Conservation (phyloP, 768 basidiomycete species). For the Russula lepida region DNA sequence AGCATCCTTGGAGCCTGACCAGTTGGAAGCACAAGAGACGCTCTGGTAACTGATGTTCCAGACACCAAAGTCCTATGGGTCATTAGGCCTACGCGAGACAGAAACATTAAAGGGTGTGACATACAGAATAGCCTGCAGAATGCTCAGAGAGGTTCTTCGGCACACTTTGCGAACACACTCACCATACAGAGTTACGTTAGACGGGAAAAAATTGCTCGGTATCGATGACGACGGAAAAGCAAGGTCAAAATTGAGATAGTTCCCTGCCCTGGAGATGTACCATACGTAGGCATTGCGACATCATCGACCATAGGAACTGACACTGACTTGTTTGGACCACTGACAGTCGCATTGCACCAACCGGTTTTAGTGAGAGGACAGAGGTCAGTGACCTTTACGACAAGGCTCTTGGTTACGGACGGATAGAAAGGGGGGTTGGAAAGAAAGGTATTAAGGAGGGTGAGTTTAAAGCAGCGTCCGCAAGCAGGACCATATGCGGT, state of each 20-base stretch:
- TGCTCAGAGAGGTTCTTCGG: neutral
- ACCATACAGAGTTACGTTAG: constrained; percentile 59
- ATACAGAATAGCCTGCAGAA: constrained; percentile 33
- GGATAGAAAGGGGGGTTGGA: constrained; percentile 66
- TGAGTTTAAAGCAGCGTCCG: constrained; percentile 73
- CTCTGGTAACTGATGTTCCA: constrained; percentile 73
- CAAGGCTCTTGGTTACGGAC: constrained; percentile 46
- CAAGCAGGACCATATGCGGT: constrained; percentile 64
- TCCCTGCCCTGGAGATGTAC: constrained; percentile 44
- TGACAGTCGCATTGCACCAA: constrained; percentile 64
- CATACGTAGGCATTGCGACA: neutral
- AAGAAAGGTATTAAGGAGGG: constrained; percentile 59
- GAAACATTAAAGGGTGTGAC: constrained; percentile 9
- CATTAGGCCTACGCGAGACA: neutral
- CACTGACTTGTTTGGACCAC: constrained; percentile 55
- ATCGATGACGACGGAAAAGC: constrained; percentile 66
- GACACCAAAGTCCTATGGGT: constrained; percentile 67
- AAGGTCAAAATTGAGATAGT: constrained; percentile 74
- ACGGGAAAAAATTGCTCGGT: constrained; percentile 66
- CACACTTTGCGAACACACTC: constrained; percentile 13
- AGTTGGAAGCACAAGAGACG: constrained; percentile 50
- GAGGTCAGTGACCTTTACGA: constrained; percentile 73
- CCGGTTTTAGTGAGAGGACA: constrained; percentile 56
- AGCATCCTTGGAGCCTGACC: constrained; percentile 52
- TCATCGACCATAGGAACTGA: neutral